These are phyloP conservation scores for Paramyrothecium roridum DNA, from an alignment of 2,329 filamentous ascomycete genomes.

Conservation along the genomic window DNA sequence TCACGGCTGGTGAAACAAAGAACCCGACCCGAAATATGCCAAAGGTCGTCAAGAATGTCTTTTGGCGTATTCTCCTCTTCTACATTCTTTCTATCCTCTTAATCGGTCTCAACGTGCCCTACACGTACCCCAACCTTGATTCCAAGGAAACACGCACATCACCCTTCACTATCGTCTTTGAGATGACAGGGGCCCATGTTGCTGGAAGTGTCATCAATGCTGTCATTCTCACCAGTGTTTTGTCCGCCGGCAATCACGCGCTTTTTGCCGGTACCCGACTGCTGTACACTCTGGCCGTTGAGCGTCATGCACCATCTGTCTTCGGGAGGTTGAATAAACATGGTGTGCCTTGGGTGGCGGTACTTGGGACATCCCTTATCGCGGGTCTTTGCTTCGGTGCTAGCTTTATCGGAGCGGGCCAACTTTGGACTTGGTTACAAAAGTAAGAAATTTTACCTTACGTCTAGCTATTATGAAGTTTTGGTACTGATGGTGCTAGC, in stretches of 20 bases:
- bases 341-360: conserved; percentile 34
- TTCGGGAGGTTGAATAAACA: conserved; percentile 39
- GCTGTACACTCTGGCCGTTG: conserved; percentile 31
- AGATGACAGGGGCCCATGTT: conserved; percentile 48
- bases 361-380: conserved; percentile 48
- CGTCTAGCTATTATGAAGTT: neutral
- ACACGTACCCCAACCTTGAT: conserved; percentile 36
- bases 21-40: conserved; percentile 60
- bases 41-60: conserved; percentile 63
- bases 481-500: conserved; percentile 24
- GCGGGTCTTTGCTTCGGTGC: conserved; percentile 61
- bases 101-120: conserved; percentile 74
- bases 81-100: conserved; percentile 73
- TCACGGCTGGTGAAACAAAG: conserved; percentile 64
- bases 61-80: conserved; percentile 79
- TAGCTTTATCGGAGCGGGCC: conserved; percentile 62
- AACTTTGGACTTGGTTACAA: conserved; percentile 65
- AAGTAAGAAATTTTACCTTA: conserved; percentile 41
- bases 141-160: conserved; percentile 30
- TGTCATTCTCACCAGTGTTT: conserved; percentile 41
- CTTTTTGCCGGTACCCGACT: conserved; percentile 30
- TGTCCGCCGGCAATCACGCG: conserved; percentile 34
- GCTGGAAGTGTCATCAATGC: conserved; percentile 58
- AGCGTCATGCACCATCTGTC: conserved; percentile 51
- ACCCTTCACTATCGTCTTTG: conserved; percentile 56